A percentile compares a stretch with the other conserved stretches of the same genome.
These are phyloP conservation scores for Alternaria sp. DNA, from an alignment of 2,329 filamentous ascomycete species.

Conservation along the genomic window DNA sequence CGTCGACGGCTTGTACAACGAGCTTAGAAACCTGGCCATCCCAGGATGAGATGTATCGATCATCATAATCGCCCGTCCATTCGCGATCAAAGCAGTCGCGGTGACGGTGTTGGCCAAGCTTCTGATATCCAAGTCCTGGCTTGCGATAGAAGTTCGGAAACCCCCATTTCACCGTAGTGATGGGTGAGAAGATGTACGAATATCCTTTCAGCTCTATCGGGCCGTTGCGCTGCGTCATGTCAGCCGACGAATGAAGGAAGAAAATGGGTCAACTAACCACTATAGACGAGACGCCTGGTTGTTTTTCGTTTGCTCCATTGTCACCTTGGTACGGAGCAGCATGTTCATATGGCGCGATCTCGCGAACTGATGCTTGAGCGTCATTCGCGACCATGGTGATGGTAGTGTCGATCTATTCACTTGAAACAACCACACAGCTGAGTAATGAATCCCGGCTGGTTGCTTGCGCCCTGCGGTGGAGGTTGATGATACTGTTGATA, in stretches of 20 bases:
- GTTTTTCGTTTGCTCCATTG: background rate
- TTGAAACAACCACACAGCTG: constrained; percentile 30
- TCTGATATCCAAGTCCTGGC: constrained; percentile 36
- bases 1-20: constrained; percentile 43
- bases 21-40: constrained; percentile 42
- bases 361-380: constrained; percentile 23
- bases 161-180: constrained; percentile 32
- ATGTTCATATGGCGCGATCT: constrained; percentile 11
- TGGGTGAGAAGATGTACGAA: constrained; percentile 29
- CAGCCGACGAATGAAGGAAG: background rate
- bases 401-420: background rate
- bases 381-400: constrained; percentile 18
- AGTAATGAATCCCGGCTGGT: constrained; percentile 25
- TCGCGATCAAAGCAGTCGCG: constrained; percentile 35
- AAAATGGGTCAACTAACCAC: background rate
- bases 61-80: constrained; percentile 39
- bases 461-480: constrained; percentile 14
- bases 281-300: background rate
- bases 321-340: constrained; percentile 1
- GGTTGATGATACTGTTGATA: constrained; percentile 13
- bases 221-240: constrained; percentile 17
- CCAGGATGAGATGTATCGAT: constrained; percentile 42
- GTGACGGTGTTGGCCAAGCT: constrained; percentile 32
- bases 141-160: constrained; percentile 38
- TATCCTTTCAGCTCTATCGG: constrained; percentile 31